Evolutionary conservation across 345 rosid species (phyloP).

Genomic region (Psidium guajava): DNA sequence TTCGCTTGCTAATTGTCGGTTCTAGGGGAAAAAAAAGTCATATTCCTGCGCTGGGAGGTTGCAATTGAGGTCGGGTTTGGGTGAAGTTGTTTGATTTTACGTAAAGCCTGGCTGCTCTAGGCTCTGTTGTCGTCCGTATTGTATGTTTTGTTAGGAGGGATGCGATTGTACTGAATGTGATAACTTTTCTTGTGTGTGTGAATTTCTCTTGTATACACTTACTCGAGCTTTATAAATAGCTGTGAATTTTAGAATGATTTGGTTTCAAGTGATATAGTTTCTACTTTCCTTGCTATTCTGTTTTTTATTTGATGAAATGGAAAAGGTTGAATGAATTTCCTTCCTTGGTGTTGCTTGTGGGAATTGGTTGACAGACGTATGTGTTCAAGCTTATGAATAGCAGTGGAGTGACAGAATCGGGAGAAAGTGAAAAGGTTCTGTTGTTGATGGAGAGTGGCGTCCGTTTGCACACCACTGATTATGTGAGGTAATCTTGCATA

Average conservation of each 20-base stretch:
- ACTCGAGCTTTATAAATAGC: neutral
- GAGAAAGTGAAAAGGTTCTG: slow-evolving; percentile 93
- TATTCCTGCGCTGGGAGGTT: neutral
- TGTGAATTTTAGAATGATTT: neutral
- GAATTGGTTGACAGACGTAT: slow-evolving; percentile 44
- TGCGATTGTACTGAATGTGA: neutral
- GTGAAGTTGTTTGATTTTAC: neutral
- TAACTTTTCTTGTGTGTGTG: neutral
- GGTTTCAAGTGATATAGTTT: neutral
- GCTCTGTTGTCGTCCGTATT: neutral
- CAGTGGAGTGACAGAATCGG: slow-evolving; percentile 91
- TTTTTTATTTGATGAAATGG: neutral
- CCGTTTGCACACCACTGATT: slow-evolving; percentile 86
- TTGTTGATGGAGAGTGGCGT: slow-evolving; percentile 93
- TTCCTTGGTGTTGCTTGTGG: neutral
- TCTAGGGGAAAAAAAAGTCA: neutral
- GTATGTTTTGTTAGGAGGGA: neutral
- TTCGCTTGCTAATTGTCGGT: neutral
- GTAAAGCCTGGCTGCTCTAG: neutral
- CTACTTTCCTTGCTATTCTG: neutral
- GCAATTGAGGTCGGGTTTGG: neutral
- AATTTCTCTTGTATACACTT: neutral
- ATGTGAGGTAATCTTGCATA: slow-evolving; percentile 41
- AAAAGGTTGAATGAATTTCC: neutral
- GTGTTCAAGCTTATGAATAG: slow-evolving; percentile 96